These are phyloP conservation scores for Blastobotrys niveus DNA, from an alignment of 1,139 yeast genomes.

Conservation along the genomic window DNA sequence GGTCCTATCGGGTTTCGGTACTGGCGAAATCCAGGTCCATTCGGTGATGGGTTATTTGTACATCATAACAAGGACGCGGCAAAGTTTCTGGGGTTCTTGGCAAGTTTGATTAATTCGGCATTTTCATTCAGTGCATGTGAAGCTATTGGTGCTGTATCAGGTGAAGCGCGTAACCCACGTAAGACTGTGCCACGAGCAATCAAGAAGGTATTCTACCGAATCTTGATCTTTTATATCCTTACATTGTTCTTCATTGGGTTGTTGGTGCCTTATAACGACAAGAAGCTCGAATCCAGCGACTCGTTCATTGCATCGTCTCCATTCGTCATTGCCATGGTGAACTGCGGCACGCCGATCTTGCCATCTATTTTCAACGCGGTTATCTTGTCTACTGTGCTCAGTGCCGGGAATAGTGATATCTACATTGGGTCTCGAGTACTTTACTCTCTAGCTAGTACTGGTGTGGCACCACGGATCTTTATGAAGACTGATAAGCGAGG, in stretches of 20 bases:
- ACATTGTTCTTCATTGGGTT: slow-evolving; percentile 66
- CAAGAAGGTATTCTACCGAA: slow-evolving; percentile 69
- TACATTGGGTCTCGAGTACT: slow-evolving; percentile 54
- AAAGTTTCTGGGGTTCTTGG: slow-evolving; percentile 56
- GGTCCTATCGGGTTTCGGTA: slow-evolving; percentile 74
- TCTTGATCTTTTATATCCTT: slow-evolving; percentile 59
- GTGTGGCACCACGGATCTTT: slow-evolving; percentile 47
- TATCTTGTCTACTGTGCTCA: slow-evolving; percentile 56
- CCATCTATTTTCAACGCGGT: slow-evolving; percentile 63
- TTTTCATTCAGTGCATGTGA: slow-evolving; percentile 78
- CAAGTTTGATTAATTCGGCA: slow-evolving; percentile 61
- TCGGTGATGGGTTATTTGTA: slow-evolving; percentile 48
- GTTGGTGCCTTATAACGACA: slow-evolving; percentile 69
- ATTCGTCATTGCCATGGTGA: slow-evolving; percentile 56
- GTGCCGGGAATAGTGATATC: slow-evolving; percentile 69
- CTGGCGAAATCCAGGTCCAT: slow-evolving; percentile 61
- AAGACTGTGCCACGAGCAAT: slow-evolving; percentile 72
- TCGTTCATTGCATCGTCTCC: slow-evolving; percentile 73
- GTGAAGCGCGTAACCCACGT: slow-evolving; percentile 73
- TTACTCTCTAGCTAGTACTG: slow-evolving; percentile 56
- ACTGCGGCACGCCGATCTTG: slow-evolving; percentile 60
- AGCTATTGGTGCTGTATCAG: slow-evolving; percentile 65
- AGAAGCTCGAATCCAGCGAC: slow-evolving; percentile 40
- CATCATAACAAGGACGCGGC: slow-evolving; percentile 43
- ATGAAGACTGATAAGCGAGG: slow-evolving; percentile 45